Base-by-base conservation (phyloP, 2,329 filamentous ascomycete species). In the Colletotrichum musicola region DNA sequence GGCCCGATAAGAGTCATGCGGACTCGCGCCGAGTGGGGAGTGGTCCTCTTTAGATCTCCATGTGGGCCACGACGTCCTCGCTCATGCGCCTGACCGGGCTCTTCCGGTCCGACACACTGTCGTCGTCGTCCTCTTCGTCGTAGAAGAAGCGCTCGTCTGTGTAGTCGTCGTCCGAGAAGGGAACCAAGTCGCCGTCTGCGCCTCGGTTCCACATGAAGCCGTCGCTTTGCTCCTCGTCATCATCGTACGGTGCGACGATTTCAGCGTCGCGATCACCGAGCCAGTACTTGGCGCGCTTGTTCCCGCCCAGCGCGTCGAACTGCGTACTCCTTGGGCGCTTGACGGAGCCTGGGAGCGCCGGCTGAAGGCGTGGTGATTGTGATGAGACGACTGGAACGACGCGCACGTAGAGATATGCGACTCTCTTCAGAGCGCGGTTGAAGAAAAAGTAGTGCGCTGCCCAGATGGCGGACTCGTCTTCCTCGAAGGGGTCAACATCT, bases 401-500 rank as follows among this genome's bases (percentile, higher is more conserved):
- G 70, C 95, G 92, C 53, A 98, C 88, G 76, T 98, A 97, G 53
- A 99, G 83, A 78, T 99, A 99, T 69, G 94, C 95, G 18, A 99
- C 95, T 49, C 96, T 90, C 83, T 98, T 98, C 76, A 92, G 88
- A 27, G 90, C 85, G 75, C 95, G 95, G 84, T 97, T 98, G 87
- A 98, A 98, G 80, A 98, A 97, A 84, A 99, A 97, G 81, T 97
- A 98, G 79, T 98, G 95, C 71, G 95, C 86, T 57, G 93, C 94
- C 95, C 95, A 99, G 71, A 99, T 95, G 10, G 95, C 92, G 70
- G 93, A 93, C 76, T 98, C 94, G 70, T 97, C 95, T 71, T 94
- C 94, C 74, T 95, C 92, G 75, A 97, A 97, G 0, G 94, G 94
- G 76, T 97, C 95, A 70, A 95, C 93, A 47, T 94, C 91, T 0